Evolutionary conservation across 306 rosid species (phyloP).

Genomic region (Pyrus communis): DNA sequence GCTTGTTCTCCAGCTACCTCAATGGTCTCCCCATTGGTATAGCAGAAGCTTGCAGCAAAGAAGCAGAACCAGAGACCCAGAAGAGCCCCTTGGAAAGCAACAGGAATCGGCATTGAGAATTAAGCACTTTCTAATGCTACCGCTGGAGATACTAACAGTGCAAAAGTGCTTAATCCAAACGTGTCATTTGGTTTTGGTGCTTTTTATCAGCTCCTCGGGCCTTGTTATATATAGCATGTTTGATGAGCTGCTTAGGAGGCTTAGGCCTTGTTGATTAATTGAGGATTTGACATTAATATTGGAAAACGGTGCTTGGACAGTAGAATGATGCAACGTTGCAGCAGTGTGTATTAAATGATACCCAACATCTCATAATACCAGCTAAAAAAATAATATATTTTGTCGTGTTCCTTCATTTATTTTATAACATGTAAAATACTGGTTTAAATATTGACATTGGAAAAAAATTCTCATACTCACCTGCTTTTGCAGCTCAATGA

Average conservation of each 20-base stretch:
- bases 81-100: slow-evolving; percentile 13
- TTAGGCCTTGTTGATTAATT: neutral
- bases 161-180: neutral
- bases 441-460: accelerated
- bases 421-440: accelerated
- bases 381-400: too few species aligned
- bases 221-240: slow-evolving; percentile 4
- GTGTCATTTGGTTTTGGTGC: neutral
- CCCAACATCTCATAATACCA: too few species aligned
- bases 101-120: slow-evolving; percentile 11
- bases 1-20: neutral
- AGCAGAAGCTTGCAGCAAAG: slow-evolving; percentile 22
- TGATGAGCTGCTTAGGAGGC: slow-evolving; percentile 3
- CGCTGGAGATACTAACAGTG: neutral
- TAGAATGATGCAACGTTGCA: neutral
- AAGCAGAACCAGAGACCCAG: slow-evolving; percentile 23
- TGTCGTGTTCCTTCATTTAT: accelerated
- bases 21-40: neutral
- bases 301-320: neutral
- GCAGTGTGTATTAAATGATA: too few species aligned
- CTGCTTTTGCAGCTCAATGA: neutral
- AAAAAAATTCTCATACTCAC: neutral
- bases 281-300: neutral
- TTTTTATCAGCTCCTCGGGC: neutral
- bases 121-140: neutral